Base-by-base conservation (phyloP, 306 rosid species). In the Crotalaria pallida region DNA sequence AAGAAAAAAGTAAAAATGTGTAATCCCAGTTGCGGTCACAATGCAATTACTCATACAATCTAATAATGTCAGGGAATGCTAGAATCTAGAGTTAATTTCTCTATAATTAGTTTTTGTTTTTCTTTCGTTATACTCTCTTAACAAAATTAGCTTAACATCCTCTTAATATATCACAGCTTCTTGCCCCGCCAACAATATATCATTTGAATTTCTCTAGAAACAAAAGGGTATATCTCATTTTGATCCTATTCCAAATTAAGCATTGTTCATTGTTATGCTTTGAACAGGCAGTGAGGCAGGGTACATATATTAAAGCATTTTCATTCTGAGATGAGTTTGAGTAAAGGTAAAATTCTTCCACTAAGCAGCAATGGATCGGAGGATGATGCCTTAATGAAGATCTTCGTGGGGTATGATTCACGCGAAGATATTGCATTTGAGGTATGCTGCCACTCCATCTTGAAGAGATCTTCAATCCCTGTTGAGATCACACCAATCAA, bases 401-500 rank as follows among this genome's bases (percentile, higher is more conserved):
- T 81, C 76, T 81, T 72, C 58, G 82, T 81, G 43, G 85, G 85
- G 4, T 81, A 81, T 11, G 85, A 81, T 61, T 53, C 79, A 33
- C 48, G 47, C 3, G 16, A 41, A 41, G 47, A 41, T 27, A 4
- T 82, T 66, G 92, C 92, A 1, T 87, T 16, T 59, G 69, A 84
- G 81, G 89, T 87, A 18, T 87, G 92, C 51, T 76, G 80, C 2
- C 63, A 83, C 57, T 87, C 92, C 1, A 78, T 87, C 80, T 19
- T 76, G 78, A 84, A 84, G 69, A 72, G 89, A 51, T 75, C 92
- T 62, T 78, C 92, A 51, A 79, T 85, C 17, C 89, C 92, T 6
- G 92, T 87, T 41, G 92, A 84, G 80, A 69, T 87, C 79, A 60
- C 63, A 16, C 92, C 92, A 40, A 82, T 87, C 33, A 73, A 69